Base-by-base conservation (phyloP, 441 rosid species). In the Gossypium davidsonii region DNA sequence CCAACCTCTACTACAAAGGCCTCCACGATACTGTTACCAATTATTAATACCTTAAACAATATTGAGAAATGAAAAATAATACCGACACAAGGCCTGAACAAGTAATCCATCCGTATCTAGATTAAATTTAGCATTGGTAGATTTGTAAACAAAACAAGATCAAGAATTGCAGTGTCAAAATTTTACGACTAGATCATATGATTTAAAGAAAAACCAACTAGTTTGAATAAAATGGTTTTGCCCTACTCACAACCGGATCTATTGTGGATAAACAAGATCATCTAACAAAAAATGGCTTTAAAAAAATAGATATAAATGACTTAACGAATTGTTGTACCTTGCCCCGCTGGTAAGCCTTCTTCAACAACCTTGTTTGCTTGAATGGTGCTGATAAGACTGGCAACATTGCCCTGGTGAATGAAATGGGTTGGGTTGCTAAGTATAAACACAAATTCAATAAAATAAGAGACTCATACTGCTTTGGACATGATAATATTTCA, bases 311-410 rank as follows among this genome's bases (percentile, higher is more conserved):
- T 56, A 56, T 1, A 56, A 11, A 18, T 55, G 11, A 3, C 23
- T 14, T 25, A 58, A 12, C 91, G 97, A 80, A 82, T 84, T 68
- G 65, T 49, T 76, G 89, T 42, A n/a, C 97, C 97, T 82, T 94
- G 94, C 64, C 73, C 80, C 26, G 90, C 84, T 77, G 86, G 97
- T 25, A 94, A 72, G 57, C 88, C 84, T 65, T 93, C 98, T 78
- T 96, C 97, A 0, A 91, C 83, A 67, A 85, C 77, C 90, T 93
- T 96, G 90, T 87, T 93, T 1, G 96, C 88, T 79, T 92, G 92
- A 61, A 93, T 88, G 81, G 98, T 92, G 82, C 70, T 83, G 76
- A 96, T 90, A 67, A 96, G 86, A 73, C 78, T 87, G 21, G 84
- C 75, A 80, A 96, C 80, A 77, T 93, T 92, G 11, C 84, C 91